These are phyloP conservation scores for Taphrina deformans DNA, from an alignment of 1,139 yeast genomes.

Conservation along the genomic window DNA sequence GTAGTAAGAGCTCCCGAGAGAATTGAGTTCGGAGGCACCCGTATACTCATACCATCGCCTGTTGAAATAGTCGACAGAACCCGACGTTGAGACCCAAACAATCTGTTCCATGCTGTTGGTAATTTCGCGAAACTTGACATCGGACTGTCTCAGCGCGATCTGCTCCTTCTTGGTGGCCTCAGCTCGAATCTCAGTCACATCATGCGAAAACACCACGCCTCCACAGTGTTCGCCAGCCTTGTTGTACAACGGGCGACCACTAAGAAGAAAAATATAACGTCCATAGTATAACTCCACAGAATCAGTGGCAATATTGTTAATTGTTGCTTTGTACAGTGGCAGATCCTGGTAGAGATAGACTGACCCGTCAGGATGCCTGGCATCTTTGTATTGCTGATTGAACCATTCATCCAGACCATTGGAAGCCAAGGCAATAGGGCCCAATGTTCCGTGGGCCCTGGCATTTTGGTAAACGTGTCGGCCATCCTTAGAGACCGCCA, in stretches of 20 bases:
- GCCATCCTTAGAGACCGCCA: constrained; percentile 26
- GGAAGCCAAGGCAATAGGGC: constrained; percentile 17
- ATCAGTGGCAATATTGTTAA: neutral
- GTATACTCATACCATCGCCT: constrained; percentile 29
- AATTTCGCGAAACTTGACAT: constrained; percentile 22
- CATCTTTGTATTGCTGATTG: constrained; percentile 14
- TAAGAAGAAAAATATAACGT: constrained; percentile 10
- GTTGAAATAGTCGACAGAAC: constrained; percentile 14
- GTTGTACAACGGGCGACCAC: constrained; percentile 31
- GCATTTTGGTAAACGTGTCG: constrained; percentile 26
- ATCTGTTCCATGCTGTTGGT: constrained; percentile 27
- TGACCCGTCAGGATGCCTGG: constrained; percentile 15
- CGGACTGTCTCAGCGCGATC: constrained; percentile 19
- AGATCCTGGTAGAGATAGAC: neutral
- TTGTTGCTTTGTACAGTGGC: constrained; percentile 20
- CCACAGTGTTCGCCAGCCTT: constrained; percentile 12
- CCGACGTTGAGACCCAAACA: constrained; percentile 16
- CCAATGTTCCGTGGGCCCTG: constrained; percentile 10
- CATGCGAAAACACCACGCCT: constrained; percentile 16
- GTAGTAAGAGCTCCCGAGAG: constrained; percentile 17
- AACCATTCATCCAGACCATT: constrained; percentile 17
- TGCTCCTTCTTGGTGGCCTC: constrained; percentile 27
- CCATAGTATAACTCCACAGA: constrained; percentile 25
- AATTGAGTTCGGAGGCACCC: constrained; percentile 11
- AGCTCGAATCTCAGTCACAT: constrained; percentile 20